Base-by-base conservation (phyloP, 768 basidiomycete genomes). In the Boletus insuetus region DNA sequence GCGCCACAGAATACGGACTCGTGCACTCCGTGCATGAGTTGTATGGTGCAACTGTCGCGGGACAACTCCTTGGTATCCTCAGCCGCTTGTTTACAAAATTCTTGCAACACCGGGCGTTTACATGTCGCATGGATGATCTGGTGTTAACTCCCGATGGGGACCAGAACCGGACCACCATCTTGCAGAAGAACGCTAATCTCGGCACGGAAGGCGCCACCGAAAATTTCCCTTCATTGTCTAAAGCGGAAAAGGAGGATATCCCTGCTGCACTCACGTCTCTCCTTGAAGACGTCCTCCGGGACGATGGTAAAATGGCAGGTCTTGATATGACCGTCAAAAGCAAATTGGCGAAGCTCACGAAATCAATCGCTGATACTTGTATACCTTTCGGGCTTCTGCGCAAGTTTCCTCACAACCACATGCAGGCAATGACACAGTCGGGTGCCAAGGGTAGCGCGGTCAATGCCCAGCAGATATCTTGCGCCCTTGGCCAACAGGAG, bases 401-500 rank as follows among this genome's bases (percentile, higher is more conserved):
- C 64, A 86, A 89, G 58, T 99, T 99, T 78, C 97, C 97, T 40
- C 85, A 93, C 67, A 99, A 99, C 74, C 87, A 98, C 82, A 98
- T 98, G 97, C 96, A 98, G 71, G 85, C 89, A 44, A 98, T 98
- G 97, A 98, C 95, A 3, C 82, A 91, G 51, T 98, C 96, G 35
- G 97, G 97, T 61, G 97, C 97, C 42, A 99, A 99, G 74, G 97
- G 97, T 49, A 95, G 92, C 57, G 89, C 91, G 14, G 96, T 98
- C 71, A 99, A 99, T 66, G 97, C 93, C 22, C 86, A 91, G 46
- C 95, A 98, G 67, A 99, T 99, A 63, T 98, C 97, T n/a, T 98
- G 94, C 60, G 85, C 89, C 16, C 83, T 99, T 42, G 97, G 97
- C 55, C 97, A 98, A 73, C 97, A 98, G 72, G 95, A 98, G 65